A percentile compares a stretch with the other conserved stretches of the same genome.
Evolutionary conservation across 1,284 basidiomycete species (phyloP).

Genomic region (Volvariella surrecta): DNA sequence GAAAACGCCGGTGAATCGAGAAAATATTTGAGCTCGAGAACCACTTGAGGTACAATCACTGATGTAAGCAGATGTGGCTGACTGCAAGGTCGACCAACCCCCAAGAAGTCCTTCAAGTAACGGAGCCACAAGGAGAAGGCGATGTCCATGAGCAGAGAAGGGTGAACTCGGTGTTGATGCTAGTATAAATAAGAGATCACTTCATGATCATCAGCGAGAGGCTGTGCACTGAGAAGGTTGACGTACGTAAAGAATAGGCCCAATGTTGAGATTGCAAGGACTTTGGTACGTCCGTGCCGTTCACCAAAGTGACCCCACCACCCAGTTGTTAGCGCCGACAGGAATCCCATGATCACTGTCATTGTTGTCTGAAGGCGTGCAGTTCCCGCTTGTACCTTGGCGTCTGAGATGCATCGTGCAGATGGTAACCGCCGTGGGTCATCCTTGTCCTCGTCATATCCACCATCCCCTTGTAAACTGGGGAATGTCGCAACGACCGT

Average conservation of each 20-base stretch:
- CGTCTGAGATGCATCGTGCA: slow-evolving; percentile 46
- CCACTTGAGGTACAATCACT: slow-evolving; percentile 83
- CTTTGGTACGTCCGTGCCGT: slow-evolving; percentile 65
- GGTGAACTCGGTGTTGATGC: slow-evolving; percentile 63
- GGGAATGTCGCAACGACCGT: too few species aligned
- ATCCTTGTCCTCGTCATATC: slow-evolving; percentile 22
- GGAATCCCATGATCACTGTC: slow-evolving; percentile 72
- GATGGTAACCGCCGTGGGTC: slow-evolving; percentile 45
- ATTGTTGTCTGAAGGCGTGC: slow-evolving; percentile 63
- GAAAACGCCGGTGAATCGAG: slow-evolving; percentile 66
- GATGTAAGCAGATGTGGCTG: slow-evolving; percentile 77
- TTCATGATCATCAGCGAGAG: slow-evolving; percentile 21
- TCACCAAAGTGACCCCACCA: slow-evolving; percentile 87
- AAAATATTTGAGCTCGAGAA: slow-evolving; percentile 75
- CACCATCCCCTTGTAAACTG: slow-evolving; percentile 7
- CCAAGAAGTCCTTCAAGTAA: slow-evolving; percentile 79
- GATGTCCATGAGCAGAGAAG: slow-evolving; percentile 58
- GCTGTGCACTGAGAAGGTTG: slow-evolving; percentile 1
- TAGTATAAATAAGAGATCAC: slow-evolving; percentile 73
- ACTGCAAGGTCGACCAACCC: slow-evolving; percentile 77
- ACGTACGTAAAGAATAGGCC: slow-evolving; percentile 74
- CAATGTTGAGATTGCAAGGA: slow-evolving; percentile 62
- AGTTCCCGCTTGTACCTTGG: slow-evolving; percentile 58
- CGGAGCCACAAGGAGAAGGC: slow-evolving; percentile 75
- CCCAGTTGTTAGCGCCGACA: slow-evolving; percentile 79